Base-by-base conservation (phyloP, 2,329 filamentous ascomycete species). In the Talaromyces sp. region DNA sequence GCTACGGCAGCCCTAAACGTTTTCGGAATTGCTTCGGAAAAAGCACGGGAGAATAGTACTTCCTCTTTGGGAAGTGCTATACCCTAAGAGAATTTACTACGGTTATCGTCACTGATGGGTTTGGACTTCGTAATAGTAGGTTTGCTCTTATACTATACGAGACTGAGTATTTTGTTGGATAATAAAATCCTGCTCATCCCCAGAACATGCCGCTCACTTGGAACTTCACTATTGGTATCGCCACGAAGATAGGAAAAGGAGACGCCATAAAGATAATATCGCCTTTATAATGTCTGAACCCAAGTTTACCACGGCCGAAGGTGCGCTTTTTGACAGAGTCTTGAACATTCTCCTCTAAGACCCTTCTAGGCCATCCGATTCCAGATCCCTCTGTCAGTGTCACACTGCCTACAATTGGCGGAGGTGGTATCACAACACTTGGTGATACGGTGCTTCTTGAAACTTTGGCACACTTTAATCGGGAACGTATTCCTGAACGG, bases 401-500 rank as follows among this genome's bases (percentile, higher is more conserved):
- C 3, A 63, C 62, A 47, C 56, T 63, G 27, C 62, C 62, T 63
- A 58, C 41, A 33, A n/a, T 58, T 59, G 62, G 62, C 14, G 52
- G 62, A 1, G 62, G 62, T 33, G 52, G 62, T 14, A 49, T 63
- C 50, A 63, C 62, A 19, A 63, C 62, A 9, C 62, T 63, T 10
- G 52, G 62, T 59, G 62, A 63, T 41, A 63, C 62, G 11, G 33
- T 63, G 2, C 62, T 63, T 13, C 33, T 63, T 7, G 62, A 63
- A 27, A 59, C 52, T 14, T 39, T 63, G 13, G 52, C 85, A 2
- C 85, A 87, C 69, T 87, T 87, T 70, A 80, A 84, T 64, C 80
- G 84, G 8, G 85, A 87, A 74, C 75, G 85, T n/a, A 87, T 87
- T 33, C 85, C 85, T 0, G 85, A 86, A 71, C 75, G 85, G 64